These are phyloP conservation scores for Hirschfeldia incana DNA, from an alignment of 345 rosid genomes.

Conservation along the genomic window DNA sequence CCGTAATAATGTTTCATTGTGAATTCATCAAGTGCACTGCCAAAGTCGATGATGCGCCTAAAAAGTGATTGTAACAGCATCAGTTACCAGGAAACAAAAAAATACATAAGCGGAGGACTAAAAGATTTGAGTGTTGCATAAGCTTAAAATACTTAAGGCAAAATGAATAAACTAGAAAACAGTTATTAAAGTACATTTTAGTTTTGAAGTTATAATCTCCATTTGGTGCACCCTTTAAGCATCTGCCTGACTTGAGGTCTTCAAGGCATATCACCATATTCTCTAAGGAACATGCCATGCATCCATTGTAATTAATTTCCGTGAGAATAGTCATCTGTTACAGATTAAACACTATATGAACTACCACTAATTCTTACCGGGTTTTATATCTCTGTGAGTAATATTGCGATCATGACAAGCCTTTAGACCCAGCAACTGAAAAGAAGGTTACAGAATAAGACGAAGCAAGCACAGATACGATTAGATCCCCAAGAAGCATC, in stretches of 20 bases:
- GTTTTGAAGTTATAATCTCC: conserved; percentile 57
- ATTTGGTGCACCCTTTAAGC: conserved; percentile 67
- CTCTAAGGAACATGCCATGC: conserved; percentile 49
- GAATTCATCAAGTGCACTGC: conserved; percentile 87
- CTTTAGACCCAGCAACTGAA: conserved; percentile 81
- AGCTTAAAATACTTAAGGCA: conserved; percentile 7
- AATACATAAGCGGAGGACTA: background rate
- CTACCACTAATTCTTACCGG: conserved; percentile 57
- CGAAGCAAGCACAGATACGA: background rate
- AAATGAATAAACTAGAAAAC: conserved; percentile 25
- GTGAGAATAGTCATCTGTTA: conserved; percentile 19
- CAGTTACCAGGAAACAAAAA: conserved; percentile 14
- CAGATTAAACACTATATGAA: conserved; percentile 14
- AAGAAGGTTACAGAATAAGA: conserved; percentile 8
- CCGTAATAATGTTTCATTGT: conserved; percentile 81
- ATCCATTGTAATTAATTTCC: conserved; percentile 20
- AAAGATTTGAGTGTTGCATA: background rate
- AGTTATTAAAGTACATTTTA: conserved; percentile 53
- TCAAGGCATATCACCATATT: conserved; percentile 96
- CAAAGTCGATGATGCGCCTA: conserved; percentile 97
- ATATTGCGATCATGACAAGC: conserved; percentile 92
- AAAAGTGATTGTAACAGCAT: conserved; percentile 25
- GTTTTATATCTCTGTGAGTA: conserved; percentile 96
- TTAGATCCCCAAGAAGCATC: background rate
- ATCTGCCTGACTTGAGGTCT: conserved; percentile 71